phyloP scores from a whole-genome alignment of 805 yeast species.

The Candida ipomoeae region DNA sequence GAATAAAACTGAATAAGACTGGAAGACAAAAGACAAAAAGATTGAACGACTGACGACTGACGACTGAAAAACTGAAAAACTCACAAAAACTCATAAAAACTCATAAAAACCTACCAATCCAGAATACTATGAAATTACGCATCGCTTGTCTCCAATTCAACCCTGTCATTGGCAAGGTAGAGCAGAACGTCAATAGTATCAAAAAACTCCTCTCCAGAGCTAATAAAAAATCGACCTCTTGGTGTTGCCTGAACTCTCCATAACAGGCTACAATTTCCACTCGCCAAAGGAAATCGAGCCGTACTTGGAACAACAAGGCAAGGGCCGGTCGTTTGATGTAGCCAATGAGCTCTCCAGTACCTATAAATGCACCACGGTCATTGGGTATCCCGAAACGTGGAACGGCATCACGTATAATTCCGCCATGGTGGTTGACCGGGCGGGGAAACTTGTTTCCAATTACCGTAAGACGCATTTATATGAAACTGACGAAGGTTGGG shows the following conservation, averaged over 20 bases:
- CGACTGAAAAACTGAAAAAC: too few species aligned
- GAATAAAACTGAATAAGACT: too few species aligned
- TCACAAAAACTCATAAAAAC: too few species aligned
- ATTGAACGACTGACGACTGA: too few species aligned
- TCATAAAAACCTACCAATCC: too few species aligned
- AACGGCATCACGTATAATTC: constrained; percentile 55
- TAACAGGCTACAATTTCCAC: constrained; percentile 77
- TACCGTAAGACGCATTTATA: constrained; percentile 77
- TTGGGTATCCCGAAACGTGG: constrained; percentile 78
- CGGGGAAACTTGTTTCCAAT: constrained; percentile 56
- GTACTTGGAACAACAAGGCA: constrained; percentile 45
- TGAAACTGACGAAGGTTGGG: constrained; percentile 79
- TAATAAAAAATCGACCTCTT: constrained; percentile 54
- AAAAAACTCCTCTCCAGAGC: constrained; percentile 30
- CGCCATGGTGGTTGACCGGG: constrained; percentile 57
- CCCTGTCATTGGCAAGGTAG: constrained; percentile 57
- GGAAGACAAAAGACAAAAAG: too few species aligned
- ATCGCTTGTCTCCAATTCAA: constrained; percentile 68
- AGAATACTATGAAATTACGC: constrained; percentile 40
- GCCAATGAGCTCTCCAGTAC: constrained; percentile 51
- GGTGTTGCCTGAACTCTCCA: constrained; percentile 77
- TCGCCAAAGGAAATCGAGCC: constrained; percentile 47
- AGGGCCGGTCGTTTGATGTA: constrained; percentile 50
- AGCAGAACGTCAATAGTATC: constrained; percentile 53
- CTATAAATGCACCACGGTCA: constrained; percentile 59